Conservation (phyloP, 1,284 basidiomycete species). For the Pseudozyma thailandica region DNA sequence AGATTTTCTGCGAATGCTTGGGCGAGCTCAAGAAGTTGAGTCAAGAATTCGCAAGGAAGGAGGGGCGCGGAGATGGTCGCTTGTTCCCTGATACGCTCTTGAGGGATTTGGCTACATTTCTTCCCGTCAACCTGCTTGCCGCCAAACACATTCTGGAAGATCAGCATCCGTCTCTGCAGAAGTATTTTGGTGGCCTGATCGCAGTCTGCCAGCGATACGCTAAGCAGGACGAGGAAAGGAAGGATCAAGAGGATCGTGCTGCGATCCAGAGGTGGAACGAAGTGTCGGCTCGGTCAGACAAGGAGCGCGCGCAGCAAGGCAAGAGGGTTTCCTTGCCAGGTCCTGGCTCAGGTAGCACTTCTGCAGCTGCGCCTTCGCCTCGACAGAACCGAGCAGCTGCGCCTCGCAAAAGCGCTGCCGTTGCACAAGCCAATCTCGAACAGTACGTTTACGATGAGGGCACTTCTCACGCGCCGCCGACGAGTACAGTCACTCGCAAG, state of each 20-base stretch:
- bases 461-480: not conserved
- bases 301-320: not conserved
- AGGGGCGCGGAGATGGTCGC: slow-evolving; percentile 6
- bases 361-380: not conserved
- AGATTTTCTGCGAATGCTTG: slow-evolving; percentile 12
- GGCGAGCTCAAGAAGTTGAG: slow-evolving; percentile 31
- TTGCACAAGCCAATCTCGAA: slow-evolving; percentile 16
- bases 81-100: slow-evolving; percentile 31
- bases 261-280: not conserved
- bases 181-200: slow-evolving; percentile 28
- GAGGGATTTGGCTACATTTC: slow-evolving; percentile 24
- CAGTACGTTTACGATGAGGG: slow-evolving; percentile 27
- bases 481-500: no score
- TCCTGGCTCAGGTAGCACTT: not conserved
- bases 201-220: slow-evolving; percentile 25
- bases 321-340: not conserved
- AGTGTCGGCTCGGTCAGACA: not conserved
- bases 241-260: not conserved
- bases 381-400: slow-evolving; percentile 2
- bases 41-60: slow-evolving; percentile 17
- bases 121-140: slow-evolving; percentile 9
- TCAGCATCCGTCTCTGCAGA: slow-evolving; percentile 6
- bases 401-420: slow-evolving; percentile 22
- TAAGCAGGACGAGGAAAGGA: not conserved
- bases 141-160: slow-evolving; percentile 4